These are phyloP conservation scores for Gentiana macrophylla DNA, from an alignment of 257 asterid species.

Conservation along the genomic window DNA sequence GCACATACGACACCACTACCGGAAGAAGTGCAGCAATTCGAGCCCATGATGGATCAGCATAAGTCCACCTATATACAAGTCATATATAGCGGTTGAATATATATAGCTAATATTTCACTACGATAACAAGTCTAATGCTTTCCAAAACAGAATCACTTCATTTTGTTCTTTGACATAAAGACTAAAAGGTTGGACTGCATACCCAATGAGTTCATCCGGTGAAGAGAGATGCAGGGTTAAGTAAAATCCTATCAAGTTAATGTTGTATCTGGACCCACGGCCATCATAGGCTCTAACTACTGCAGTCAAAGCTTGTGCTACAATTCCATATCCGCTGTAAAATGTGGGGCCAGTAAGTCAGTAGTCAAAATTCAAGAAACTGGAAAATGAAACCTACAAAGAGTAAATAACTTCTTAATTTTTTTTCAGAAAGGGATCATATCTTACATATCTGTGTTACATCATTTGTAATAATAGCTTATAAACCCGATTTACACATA, in stretches of 20 bases:
- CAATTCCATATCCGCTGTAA: slow-evolving; percentile 78
- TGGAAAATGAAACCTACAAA: no score
- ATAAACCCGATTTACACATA: no score
- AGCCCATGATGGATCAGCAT: slow-evolving; percentile 73
- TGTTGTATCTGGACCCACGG: slow-evolving; percentile 58
- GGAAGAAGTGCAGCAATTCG: slow-evolving; percentile 72
- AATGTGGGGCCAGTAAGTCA: neutral
- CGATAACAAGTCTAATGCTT: neutral
- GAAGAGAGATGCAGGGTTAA: slow-evolving; percentile 48
- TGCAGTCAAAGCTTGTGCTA: slow-evolving; percentile 83
- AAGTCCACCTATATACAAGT: slow-evolving; percentile 91
- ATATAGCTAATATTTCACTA: no score
- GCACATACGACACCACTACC: slow-evolving; percentile 57
- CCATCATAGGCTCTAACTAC: slow-evolving; percentile 74
- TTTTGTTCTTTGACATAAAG: no score
- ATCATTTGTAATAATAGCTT: no score
- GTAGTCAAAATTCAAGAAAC: no score
- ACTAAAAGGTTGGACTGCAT: slow-evolving; percentile 13
- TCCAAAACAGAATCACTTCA: neutral
- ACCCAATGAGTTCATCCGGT: slow-evolving; percentile 84
- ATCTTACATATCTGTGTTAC: no score
- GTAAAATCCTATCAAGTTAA: slow-evolving; percentile 32
- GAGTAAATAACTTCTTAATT: no score
- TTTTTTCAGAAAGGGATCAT: no score
- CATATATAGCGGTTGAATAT: no score